Percentiles rank a stretch among this genome's conserved stretches.
phyloP scores from a whole-genome alignment of 176 grass and related monocot genomes.

The Hordeum vulgare region DNA sequence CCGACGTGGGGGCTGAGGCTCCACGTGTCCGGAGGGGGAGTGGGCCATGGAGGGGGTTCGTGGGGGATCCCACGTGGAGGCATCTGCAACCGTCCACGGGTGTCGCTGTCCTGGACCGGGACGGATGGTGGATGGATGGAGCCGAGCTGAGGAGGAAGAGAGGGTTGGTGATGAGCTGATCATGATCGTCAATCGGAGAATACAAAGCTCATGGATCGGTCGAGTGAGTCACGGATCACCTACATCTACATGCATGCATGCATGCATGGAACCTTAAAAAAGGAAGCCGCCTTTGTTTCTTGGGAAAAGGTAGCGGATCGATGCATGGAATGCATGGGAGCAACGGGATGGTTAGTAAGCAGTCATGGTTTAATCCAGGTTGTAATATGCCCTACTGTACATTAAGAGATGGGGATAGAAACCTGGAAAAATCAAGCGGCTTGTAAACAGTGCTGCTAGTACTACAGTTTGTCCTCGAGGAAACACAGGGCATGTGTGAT shows the following conservation, averaged over 20 bases:
- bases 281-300: background rate
- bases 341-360: too few species aligned
- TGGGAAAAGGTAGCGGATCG: background rate
- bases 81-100: background rate
- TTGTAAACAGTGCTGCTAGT: too few species aligned
- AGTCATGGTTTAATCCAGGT: too few species aligned
- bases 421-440: too few species aligned
- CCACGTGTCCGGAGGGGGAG: background rate
- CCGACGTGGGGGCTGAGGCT: background rate
- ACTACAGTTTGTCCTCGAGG: background rate
- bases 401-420: too few species aligned
- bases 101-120: background rate
- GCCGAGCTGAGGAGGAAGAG: background rate
- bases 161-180: conserved; percentile 30
- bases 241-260: background rate
- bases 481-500: background rate
- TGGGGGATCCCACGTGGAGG: background rate
- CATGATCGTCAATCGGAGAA: background rate
- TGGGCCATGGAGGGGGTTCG: background rate
- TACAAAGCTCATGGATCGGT: background rate
- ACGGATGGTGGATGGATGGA: background rate
- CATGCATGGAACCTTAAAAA: background rate
- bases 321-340: too few species aligned
- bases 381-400: too few species aligned
- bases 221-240: background rate